phyloP scores from a whole-genome alignment of 352 stramenopile species.

The Phytophthora meadii region DNA sequence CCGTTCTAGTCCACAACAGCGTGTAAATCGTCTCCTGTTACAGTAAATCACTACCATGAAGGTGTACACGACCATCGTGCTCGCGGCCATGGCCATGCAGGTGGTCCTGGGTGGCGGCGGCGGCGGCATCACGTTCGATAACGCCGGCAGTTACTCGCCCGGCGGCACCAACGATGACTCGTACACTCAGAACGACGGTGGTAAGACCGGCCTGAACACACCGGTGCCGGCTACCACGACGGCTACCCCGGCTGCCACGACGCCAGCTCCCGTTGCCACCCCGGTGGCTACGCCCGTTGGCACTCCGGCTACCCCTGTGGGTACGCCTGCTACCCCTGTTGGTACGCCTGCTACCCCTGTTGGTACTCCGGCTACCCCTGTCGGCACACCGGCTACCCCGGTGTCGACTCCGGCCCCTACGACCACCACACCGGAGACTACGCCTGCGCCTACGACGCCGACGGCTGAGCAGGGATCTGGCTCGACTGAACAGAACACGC shows the following conservation, averaged over 20 bases:
- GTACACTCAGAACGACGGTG: constrained; percentile 25
- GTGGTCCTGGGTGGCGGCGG: constrained; percentile 40
- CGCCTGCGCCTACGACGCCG: constrained; percentile 8
- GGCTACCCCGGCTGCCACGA: constrained; percentile 1
- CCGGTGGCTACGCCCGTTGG: no score
- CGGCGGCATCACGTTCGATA: constrained; percentile 38
- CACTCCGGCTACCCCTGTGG: constrained; percentile 9
- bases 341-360: constrained; percentile 2
- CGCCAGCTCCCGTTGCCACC: constrained; percentile 9
- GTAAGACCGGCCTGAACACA: constrained; percentile 26
- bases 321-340: constrained; percentile 2
- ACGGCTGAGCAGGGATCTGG: constrained; percentile 7
- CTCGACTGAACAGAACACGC: constrained; percentile 17
- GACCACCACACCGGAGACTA: constrained; percentile 5
- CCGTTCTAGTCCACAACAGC: constrained; percentile 29
- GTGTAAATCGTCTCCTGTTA: constrained; percentile 26
- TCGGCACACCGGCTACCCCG: neutral
- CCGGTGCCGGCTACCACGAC: constrained; percentile 17
- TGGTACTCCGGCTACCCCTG: neutral
- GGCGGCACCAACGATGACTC: constrained; percentile 13
- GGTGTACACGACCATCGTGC: constrained; percentile 43
- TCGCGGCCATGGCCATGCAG: constrained; percentile 46
- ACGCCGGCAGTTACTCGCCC: constrained; percentile 20
- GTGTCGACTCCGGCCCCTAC: constrained; percentile 1
- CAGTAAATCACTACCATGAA: constrained; percentile 38